Evolutionary conservation across 768 basidiomycete genomes (phyloP), one percentile per base, ranked within the genome.

Genomic region (Collybiopsis luxurians): DNA sequence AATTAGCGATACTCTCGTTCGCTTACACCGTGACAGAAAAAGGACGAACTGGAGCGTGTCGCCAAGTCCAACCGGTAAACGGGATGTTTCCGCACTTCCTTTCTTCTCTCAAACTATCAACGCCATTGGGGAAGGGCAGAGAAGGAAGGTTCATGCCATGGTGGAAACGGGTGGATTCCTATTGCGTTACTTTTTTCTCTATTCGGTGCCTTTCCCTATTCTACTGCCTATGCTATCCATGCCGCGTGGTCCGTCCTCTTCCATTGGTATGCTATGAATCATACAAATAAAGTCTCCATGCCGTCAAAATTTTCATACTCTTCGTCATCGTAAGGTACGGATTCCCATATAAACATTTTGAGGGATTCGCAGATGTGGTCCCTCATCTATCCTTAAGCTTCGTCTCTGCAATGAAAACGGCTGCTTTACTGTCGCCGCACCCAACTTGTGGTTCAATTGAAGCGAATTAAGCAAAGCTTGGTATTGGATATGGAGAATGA

Each of bases 31-130:
- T 59, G 46, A 66, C 69, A 92, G 93, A 95, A 95, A 92, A 97
- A 95, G 82, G 95, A 98, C 76, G 96, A 99, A 77, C 87, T 99
- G 63, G 96, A 99, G 83, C 95, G 96, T 83, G 97, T 99, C 57
- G 97, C 97, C 81, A 98, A 98, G 82, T 97, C 95, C 77, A 99
- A 99, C 82, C 92, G 96, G 85, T 99, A 85, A 92, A 87, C 64
- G 61, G 40, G 24, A 10, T 7, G 49, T 11, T 36, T 38, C n/a
- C n/a, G 19, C 28, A 17, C 5, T 12, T 57, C 24, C 4, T 34
- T 44, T 31, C 19, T 24, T 12, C 50, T 27, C 15, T 49, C 4
- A n/a, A 10, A 39, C n/a, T n/a, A 39, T 2, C 9, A 23, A 24
- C 50, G 50, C 24, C 50, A 38, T 39, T 40, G 36, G 50, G 26